phyloP scores from a whole-genome alignment of 371 early-diverging fungal species.

The Zopfochytrium polystomum region DNA sequence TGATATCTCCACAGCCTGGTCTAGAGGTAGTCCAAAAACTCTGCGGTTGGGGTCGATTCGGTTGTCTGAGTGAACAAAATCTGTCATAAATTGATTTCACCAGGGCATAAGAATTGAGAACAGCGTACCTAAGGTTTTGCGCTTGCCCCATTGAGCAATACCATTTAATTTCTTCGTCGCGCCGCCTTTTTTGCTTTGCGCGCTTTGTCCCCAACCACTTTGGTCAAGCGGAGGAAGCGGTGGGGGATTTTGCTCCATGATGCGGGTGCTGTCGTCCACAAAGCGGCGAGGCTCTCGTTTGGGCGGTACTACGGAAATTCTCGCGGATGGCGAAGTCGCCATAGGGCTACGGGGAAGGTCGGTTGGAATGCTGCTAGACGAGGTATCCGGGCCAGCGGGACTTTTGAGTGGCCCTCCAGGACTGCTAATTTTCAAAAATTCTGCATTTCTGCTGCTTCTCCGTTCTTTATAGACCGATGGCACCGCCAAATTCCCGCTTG shows the following conservation, averaged over 20 bases:
- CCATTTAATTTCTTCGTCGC: constrained; percentile 1
- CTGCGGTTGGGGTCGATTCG: constrained; percentile 20
- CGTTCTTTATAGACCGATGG: no score
- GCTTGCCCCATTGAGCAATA: constrained; percentile 14
- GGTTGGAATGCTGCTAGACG: no score
- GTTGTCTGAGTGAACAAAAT: no score
- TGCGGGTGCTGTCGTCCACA: constrained; percentile 45
- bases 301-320: background rate
- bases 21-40: constrained; percentile 45
- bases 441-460: no score
- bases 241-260: constrained; percentile 40
- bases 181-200: constrained; percentile 7
- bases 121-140: constrained; percentile 41
- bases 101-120: no score
- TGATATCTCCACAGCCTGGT: constrained; percentile 30
- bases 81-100: no score
- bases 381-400: no score
- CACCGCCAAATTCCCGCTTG: no score
- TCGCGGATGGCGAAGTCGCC: no score
- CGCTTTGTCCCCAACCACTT: background rate
- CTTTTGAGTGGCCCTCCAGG: no score
- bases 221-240: constrained; percentile 20
- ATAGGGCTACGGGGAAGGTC: no score
- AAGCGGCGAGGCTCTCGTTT: constrained; percentile 1
- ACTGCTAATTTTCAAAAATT: no score